A percentile compares a stretch with the other conserved stretches of the same genome.
These are phyloP conservation scores for Nigrospora osmanthi DNA, from an alignment of 2,329 filamentous ascomycete genomes.

Conservation along the genomic window DNA sequence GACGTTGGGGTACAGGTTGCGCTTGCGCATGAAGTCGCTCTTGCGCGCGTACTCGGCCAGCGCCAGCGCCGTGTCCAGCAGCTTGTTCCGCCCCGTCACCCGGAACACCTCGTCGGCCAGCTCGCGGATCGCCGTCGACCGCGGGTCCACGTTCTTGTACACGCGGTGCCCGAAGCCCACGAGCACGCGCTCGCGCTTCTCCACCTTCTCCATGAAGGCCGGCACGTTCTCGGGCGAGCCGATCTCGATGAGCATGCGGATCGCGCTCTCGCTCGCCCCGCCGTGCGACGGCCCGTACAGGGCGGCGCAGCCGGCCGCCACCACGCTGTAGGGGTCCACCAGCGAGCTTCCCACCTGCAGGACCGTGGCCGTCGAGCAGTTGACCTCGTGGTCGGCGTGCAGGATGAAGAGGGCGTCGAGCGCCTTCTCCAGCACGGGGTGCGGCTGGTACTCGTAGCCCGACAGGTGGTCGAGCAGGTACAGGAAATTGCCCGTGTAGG, in stretches of 20 bases:
- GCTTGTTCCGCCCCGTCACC: constrained; percentile 41
- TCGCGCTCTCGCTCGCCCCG: constrained; percentile 50
- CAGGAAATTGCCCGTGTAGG: constrained; percentile 47
- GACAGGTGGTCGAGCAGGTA: constrained; percentile 45
- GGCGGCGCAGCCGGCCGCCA: constrained; percentile 43
- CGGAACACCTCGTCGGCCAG: constrained; percentile 41
- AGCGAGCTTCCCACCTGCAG: constrained; percentile 48
- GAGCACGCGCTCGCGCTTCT: constrained; percentile 40
- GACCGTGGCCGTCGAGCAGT: constrained; percentile 47
- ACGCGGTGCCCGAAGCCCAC: constrained; percentile 49
- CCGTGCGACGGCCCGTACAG: constrained; percentile 51
- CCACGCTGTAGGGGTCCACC: constrained; percentile 46
- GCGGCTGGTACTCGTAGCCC: constrained; percentile 35
- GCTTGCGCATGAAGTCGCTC: constrained; percentile 39
- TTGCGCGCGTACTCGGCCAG: constrained; percentile 36
- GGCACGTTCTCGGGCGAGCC: constrained; percentile 42
- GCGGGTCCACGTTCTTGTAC: constrained; percentile 46
- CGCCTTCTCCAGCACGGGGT: constrained; percentile 40
- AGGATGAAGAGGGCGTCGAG: constrained; percentile 47
- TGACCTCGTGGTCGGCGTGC: constrained; percentile 52
- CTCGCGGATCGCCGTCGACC: constrained; percentile 38
- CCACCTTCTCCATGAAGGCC: constrained; percentile 39
- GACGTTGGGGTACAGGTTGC: constrained; percentile 42
- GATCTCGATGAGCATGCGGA: constrained; percentile 44
- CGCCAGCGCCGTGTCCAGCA: constrained; percentile 38